Conservation (phyloP, 768 basidiomycete genomes). For the Lyophyllum shimeji region DNA sequence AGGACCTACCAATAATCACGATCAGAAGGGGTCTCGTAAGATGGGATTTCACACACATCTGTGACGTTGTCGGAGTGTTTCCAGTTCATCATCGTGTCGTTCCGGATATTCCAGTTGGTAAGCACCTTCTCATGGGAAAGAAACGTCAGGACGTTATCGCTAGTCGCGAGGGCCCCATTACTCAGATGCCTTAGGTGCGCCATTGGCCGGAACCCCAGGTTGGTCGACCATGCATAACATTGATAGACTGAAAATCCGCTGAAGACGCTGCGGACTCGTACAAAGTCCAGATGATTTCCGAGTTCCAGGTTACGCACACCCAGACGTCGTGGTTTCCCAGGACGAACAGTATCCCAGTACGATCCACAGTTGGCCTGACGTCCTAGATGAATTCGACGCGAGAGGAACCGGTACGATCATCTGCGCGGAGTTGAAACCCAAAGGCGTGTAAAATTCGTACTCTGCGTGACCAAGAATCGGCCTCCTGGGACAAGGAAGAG, state of each 20-base stretch:
- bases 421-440: neutral
- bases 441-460: neutral
- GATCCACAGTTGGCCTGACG: neutral
- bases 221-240: no score
- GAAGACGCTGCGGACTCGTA: no score
- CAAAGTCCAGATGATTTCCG: no score
- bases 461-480: neutral
- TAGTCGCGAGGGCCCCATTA: neutral
- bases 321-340: neutral
- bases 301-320: no score
- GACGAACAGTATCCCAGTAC: no score
- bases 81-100: neutral
- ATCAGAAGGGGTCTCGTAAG: no score
- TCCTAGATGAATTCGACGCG: neutral
- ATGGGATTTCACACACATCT: no score
- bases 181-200: neutral
- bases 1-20: no score
- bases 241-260: no score
- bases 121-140: neutral
- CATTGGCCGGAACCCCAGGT: neutral
- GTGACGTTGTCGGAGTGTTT: neutral
- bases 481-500: neutral
- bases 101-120: neutral
- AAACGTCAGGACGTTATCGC: neutral
- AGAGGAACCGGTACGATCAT: neutral